Evolutionary conservation across 148 eudicot species (phyloP).

Genomic region (Fagopyrum homotropicum): DNA sequence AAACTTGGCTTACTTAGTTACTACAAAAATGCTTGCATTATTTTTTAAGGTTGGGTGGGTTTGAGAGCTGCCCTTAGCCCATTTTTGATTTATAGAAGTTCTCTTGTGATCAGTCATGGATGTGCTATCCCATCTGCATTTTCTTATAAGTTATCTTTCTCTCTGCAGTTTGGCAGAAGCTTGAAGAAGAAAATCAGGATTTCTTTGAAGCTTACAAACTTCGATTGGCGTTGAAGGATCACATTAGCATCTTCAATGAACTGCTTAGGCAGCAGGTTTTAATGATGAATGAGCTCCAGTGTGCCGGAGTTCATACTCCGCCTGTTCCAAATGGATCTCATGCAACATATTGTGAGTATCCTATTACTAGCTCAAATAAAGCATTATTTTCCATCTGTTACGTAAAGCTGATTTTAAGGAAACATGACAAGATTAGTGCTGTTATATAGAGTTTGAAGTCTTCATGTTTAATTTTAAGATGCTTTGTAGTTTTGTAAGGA

Average conservation of each 20-base stretch:
- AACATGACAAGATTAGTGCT: neutral
- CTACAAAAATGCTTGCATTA: neutral
- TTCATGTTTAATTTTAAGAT: neutral
- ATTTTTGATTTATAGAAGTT: neutral
- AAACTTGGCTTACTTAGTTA: too few species aligned
- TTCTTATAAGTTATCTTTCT: neutral
- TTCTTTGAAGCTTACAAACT: slow-evolving; percentile 83
- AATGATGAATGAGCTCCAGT: slow-evolving; percentile 50
- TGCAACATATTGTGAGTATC: slow-evolving; percentile 3
- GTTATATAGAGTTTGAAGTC: neutral
- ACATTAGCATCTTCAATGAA: slow-evolving; percentile 53
- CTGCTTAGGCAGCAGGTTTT: slow-evolving; percentile 67
- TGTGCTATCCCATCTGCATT: neutral
- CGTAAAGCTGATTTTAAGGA: neutral
- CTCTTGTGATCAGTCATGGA: neutral
- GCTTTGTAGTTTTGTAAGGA: neutral
- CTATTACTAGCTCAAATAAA: neutral
- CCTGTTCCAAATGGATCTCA: slow-evolving; percentile 57
- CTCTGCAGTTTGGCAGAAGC: slow-evolving; percentile 78
- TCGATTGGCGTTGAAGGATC: slow-evolving; percentile 71
- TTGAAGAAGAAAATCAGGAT: slow-evolving; percentile 85
- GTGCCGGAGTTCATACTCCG: slow-evolving; percentile 38
- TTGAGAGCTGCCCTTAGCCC: too few species aligned
- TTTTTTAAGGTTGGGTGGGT: too few species aligned
- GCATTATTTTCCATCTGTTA: neutral